phyloP scores from a whole-genome alignment of 352 stramenopile species.

The Elongisporangium senticosum region DNA sequence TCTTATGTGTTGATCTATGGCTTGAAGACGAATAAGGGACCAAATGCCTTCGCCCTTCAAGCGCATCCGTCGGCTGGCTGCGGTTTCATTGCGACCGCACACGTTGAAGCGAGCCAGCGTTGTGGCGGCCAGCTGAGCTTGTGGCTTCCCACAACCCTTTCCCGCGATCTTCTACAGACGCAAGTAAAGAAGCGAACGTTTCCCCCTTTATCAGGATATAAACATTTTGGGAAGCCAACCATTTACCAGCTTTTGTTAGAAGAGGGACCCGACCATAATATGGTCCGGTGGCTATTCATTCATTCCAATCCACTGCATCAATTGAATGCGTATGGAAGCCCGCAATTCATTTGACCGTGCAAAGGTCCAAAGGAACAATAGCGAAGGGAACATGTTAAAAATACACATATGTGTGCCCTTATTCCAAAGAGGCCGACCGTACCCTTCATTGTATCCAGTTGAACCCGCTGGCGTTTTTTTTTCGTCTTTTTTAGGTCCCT shows the following conservation, averaged over 20 bases:
- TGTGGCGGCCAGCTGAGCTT: not conserved
- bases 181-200: not conserved
- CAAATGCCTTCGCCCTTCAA: too few species aligned
- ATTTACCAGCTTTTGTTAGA: not conserved
- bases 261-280: too few species aligned
- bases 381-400: not conserved
- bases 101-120: not conserved
- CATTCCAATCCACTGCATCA: too few species aligned
- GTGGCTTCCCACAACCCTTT: not conserved
- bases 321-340: too few species aligned
- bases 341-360: not conserved
- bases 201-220: not conserved
- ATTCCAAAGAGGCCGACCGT: not conserved
- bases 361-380: not conserved
- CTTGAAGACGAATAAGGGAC: not conserved
- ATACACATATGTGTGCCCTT: not conserved
- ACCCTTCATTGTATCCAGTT: not conserved
- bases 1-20: too few species aligned
- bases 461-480: not conserved
- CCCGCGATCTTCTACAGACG: not conserved
- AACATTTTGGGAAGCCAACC: not conserved
- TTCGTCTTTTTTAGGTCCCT: not conserved
- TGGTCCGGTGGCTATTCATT: too few species aligned
- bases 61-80: not conserved
- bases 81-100: not conserved